Evolutionary conservation across 2,329 filamentous ascomycete genomes (phyloP), one percentile per base, ranked within the genome.

Genomic region (Stemphylium vesicarium): DNA sequence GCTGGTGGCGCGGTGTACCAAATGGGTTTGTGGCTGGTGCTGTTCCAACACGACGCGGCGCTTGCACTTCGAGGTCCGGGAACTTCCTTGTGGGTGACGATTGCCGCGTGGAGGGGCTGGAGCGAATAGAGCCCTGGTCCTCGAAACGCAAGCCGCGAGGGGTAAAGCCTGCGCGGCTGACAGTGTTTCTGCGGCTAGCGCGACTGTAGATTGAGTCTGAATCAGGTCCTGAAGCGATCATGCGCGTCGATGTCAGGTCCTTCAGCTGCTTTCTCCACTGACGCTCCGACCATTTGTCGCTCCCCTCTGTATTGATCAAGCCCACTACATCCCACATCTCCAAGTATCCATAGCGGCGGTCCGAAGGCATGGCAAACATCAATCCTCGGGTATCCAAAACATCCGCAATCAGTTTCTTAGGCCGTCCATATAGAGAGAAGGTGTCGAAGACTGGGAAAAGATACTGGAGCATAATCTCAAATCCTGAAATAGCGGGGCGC

Each of bases 331-430:
- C 95, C 51, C 93, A 78, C 32, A 92, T 87, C 69, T 98, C 95
- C 22, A 99, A 79, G 69, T 98, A 98, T 0, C 94, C 93, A 68
- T 96, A 96, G 61, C 90, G 85, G 48, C 88, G 87, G 65, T 95
- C 87, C 65, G 90, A 91, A 0, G 95, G 94, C 88, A 99, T 96
- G 5, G 93, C 95, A 75, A 98, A 99, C 95, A 99, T 99, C 62
- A 99, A 82, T 52, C 95, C 96, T 40, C 92, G 86, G 4, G 90
- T 82, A 75, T 98, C 93, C 39, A 93, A 84, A 0, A 90, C 88
- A 70, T 96, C 96, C 2, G 95, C 92, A 31, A 96, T 88, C 39
- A 99, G 82, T 57, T 91, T 88, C 24, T 86, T 90, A 0, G 95
- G 95, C 18, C 95, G 89, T 24, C 95, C 95, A 67, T 99, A 99